Evolutionary conservation across 352 stramenopile species (phyloP).

Genomic region (Pythium diclinum): DNA sequence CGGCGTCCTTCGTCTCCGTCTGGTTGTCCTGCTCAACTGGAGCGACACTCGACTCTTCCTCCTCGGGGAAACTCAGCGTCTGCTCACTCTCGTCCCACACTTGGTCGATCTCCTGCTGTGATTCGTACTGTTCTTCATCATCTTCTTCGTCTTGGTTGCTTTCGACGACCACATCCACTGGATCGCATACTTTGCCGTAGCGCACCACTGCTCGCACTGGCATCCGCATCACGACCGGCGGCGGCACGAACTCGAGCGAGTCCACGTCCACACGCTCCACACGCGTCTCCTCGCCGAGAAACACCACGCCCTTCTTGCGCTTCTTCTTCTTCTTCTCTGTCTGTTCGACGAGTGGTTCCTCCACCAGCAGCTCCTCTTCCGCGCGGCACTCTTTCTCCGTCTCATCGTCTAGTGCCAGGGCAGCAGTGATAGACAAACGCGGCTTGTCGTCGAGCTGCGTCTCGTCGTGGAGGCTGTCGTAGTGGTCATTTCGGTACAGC

Average conservation of each 20-base stretch:
- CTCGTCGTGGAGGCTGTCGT: constrained; percentile 65
- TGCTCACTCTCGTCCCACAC: constrained; percentile 1
- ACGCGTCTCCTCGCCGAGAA: constrained; percentile 22
- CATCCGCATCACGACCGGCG: constrained; percentile 8
- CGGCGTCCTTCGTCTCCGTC: neutral
- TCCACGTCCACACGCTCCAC: constrained; percentile 21
- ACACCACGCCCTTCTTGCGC: constrained; percentile 18
- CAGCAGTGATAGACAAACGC: constrained; percentile 13
- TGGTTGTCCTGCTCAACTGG: neutral
- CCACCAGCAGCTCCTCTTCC: neutral
- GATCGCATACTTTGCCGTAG: constrained; percentile 12
- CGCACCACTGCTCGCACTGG: constrained; percentile 12
- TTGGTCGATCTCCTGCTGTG: neutral
- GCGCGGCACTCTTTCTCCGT: neutral
- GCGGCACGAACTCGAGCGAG: neutral
- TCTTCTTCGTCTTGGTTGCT: neutral
- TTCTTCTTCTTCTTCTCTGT: constrained; percentile 15
- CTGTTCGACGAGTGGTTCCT: neutral
- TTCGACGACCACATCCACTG: neutral
- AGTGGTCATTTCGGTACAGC: constrained; percentile 76
- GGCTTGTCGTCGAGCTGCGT: constrained; percentile 14
- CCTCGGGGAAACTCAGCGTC: neutral
- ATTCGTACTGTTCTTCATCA: neutral
- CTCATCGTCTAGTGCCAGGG: constrained; percentile 1
- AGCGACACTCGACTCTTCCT: neutral